A percentile compares a stretch with the other conserved stretches of the same genome.
Evolutionary conservation across 2,329 filamentous ascomycete species (phyloP).

Genomic region (Hypomyces perniciosus): DNA sequence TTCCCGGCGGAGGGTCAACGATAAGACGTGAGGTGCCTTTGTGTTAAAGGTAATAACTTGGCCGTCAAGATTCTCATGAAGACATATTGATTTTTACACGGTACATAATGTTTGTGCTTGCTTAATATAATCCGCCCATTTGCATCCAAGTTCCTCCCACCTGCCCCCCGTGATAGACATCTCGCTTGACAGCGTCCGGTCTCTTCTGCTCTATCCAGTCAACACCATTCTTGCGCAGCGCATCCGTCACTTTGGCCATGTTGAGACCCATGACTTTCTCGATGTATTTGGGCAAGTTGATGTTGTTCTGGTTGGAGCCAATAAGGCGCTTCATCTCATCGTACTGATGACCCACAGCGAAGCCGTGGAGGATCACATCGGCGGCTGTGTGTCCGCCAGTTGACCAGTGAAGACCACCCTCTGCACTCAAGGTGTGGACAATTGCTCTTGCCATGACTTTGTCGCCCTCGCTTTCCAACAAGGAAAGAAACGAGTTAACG

Average conservation of each 20-base stretch:
- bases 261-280: slow-evolving; percentile 19
- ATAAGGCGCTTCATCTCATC: slow-evolving; percentile 15
- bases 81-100: too few species aligned
- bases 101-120: too few species aligned
- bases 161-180: too few species aligned
- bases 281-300: slow-evolving; percentile 21
- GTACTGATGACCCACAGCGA: slow-evolving; percentile 11
- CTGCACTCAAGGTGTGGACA: slow-evolving; percentile 10
- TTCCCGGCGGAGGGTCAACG: too few species aligned
- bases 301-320: slow-evolving; percentile 22
- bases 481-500: slow-evolving; percentile 9
- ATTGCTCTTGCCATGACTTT: slow-evolving; percentile 11
- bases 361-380: slow-evolving; percentile 19
- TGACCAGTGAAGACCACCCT: slow-evolving; percentile 18
- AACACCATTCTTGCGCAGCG: slow-evolving; percentile 18
- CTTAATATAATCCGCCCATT: too few species aligned
- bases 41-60: too few species aligned
- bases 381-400: slow-evolving; percentile 18
- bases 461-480: slow-evolving; percentile 10
- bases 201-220: slow-evolving; percentile 20
- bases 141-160: too few species aligned
- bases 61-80: too few species aligned
- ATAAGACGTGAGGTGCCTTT: too few species aligned
- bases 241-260: slow-evolving; percentile 17
- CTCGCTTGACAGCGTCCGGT: neutral